A percentile compares a stretch with the other conserved stretches of the same genome.
Conservation (phyloP, 140 eudicot genomes). For the Bidens hawaiensis region DNA sequence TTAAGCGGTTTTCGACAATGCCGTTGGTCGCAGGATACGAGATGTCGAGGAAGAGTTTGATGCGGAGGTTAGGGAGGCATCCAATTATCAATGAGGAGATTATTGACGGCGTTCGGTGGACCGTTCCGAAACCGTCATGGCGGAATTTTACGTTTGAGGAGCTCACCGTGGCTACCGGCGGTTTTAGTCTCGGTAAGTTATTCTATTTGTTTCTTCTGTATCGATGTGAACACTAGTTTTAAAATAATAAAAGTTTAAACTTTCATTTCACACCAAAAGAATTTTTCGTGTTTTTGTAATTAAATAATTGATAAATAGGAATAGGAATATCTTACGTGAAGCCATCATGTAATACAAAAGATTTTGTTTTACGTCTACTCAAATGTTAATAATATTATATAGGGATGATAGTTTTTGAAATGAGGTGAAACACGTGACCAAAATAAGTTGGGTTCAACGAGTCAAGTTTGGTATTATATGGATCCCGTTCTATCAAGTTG, state of each 20-base stretch:
- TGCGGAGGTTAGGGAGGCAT: conserved; percentile 44
- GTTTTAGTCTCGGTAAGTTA: conserved; percentile 58
- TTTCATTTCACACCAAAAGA: neutral
- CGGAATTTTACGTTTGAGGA: conserved; percentile 69
- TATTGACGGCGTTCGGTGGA: conserved; percentile 34
- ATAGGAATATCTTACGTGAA: conserved; percentile 4
- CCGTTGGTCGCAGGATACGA: conserved; percentile 50
- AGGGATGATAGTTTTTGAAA: too few relatives aligned
- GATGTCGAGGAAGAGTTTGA: conserved; percentile 43
- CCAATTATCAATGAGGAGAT: conserved; percentile 34
- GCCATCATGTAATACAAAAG: neutral
- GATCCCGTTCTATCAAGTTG: too few relatives aligned
- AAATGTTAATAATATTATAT: neutral
- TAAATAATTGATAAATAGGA: neutral
- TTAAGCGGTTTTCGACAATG: conserved; percentile 46
- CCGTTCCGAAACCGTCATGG: conserved; percentile 79
- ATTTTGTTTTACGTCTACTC: neutral
- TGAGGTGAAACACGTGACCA: too few relatives aligned
- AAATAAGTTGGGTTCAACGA: too few relatives aligned
- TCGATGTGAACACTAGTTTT: too few relatives aligned
- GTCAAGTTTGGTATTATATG: too few relatives aligned
- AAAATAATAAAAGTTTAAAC: too few relatives aligned
- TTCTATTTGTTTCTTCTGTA: too few relatives aligned
- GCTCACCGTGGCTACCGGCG: conserved; percentile 67
- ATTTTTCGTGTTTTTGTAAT: too few relatives aligned